Conservation (phyloP, 192 early-diverging fungal species). For the Endogone sp. region DNA sequence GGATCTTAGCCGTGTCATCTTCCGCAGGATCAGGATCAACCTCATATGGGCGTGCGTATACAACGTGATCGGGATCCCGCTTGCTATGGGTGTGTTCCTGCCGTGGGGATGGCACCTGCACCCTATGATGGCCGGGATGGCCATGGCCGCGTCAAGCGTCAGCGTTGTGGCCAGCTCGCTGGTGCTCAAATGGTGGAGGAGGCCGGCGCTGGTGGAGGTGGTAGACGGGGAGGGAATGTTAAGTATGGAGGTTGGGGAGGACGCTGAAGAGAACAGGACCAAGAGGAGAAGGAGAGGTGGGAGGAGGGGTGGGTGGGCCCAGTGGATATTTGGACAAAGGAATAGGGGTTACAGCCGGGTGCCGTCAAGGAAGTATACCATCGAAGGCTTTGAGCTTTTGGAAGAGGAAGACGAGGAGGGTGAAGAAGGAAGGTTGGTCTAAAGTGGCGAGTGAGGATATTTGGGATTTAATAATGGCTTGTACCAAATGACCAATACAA, state of each 20-base stretch:
- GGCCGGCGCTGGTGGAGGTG: constrained; percentile 30
- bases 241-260: not conserved
- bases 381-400: too few species aligned
- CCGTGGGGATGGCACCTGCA: constrained; percentile 83
- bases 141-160: constrained; percentile 91
- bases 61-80: constrained; percentile 86
- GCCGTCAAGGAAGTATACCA: too few species aligned
- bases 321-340: too few species aligned
- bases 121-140: constrained; percentile 90
- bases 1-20: constrained; percentile 81
- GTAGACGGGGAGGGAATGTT: not conserved
- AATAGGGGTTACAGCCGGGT: too few species aligned
- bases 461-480: too few species aligned
- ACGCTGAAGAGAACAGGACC: not conserved
- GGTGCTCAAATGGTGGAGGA: constrained; percentile 66
- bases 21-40: constrained; percentile 81
- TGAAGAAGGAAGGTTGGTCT: too few species aligned
- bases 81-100: constrained; percentile 89
- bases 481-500: too few species aligned
- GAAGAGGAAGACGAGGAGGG: too few species aligned
- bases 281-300: too few species aligned
- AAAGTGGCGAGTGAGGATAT: too few species aligned
- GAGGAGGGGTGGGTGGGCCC: too few species aligned
- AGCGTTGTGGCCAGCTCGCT: constrained; percentile 90
- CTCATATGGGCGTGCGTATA: constrained; percentile 88